A percentile compares a stretch with the other conserved stretches of the same genome.
phyloP scores from a whole-genome alignment of 352 stramenopile species.

The Phytophthora sp. region DNA sequence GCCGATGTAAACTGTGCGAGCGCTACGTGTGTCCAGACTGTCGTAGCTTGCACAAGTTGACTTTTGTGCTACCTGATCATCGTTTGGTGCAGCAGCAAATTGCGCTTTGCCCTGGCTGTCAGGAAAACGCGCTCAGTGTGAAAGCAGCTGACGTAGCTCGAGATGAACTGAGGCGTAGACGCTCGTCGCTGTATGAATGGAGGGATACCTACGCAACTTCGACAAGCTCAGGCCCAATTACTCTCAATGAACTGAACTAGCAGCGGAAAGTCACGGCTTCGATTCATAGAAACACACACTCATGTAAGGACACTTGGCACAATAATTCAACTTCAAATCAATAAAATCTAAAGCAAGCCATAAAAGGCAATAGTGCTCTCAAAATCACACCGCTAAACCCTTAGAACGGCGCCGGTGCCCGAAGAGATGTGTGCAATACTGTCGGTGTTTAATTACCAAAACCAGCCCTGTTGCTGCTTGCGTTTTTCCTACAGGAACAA shows the following conservation, averaged over 20 bases:
- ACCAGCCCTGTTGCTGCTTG: conserved; percentile 69
- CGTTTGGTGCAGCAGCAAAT: conserved; percentile 35
- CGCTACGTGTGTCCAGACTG: conserved; percentile 55
- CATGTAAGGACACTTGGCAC: too few relatives aligned
- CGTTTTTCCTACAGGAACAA: conserved; percentile 46
- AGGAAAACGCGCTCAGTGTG: conserved; percentile 19
- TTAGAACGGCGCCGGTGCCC: too few relatives aligned
- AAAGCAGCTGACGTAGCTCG: conserved; percentile 36
- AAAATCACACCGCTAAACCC: too few relatives aligned
- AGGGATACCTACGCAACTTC: conserved; percentile 34
- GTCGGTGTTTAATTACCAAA: conserved; percentile 52
- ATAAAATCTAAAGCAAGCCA: conserved; percentile 6
- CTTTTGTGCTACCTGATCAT: conserved; percentile 35
- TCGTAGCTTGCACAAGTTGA: conserved; percentile 45
- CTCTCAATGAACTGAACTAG: conserved; percentile 37
- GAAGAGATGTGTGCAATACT: conserved; percentile 5
- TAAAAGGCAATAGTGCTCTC: too few relatives aligned
- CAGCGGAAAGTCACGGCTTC: neutral
- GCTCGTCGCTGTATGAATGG: conserved; percentile 37
- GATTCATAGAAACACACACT: neutral
- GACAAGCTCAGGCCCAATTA: conserved; percentile 22
- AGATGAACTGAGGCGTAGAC: conserved; percentile 24
- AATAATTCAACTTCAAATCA: conserved; percentile 13
- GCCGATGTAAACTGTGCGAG: conserved; percentile 47
- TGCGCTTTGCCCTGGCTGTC: conserved; percentile 28